phyloP scores from a whole-genome alignment of 768 basidiomycete species.

The Daedaleopsis nitida region DNA sequence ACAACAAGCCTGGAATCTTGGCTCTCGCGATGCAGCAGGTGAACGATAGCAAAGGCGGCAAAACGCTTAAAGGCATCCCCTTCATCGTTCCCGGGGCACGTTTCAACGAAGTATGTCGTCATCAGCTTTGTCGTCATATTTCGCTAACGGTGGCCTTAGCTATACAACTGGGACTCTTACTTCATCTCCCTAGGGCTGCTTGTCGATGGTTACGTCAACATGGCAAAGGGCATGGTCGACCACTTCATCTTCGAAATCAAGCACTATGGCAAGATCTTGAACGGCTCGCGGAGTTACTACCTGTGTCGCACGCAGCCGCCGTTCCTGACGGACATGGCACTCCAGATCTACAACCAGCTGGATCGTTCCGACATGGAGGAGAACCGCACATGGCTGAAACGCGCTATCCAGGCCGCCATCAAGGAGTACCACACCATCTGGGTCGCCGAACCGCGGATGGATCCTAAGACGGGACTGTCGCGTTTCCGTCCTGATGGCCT shows the following conservation, averaged over 20 bases:
- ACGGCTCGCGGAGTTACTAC: conserved; percentile 95
- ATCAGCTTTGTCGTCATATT: not conserved
- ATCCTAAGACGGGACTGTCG: conserved; percentile 92
- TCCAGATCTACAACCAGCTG: conserved; percentile 96
- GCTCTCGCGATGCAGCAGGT: conserved; percentile 95
- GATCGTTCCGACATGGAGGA: conserved; percentile 79
- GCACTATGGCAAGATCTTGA: conserved; percentile 95
- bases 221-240: conserved; percentile 98
- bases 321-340: conserved; percentile 97
- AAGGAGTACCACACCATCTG: conserved; percentile 99
- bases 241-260: conserved; percentile 99
- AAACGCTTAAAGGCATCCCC: conserved; percentile 88
- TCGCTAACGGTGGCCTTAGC: conserved; percentile 40
- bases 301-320: conserved; percentile 96
- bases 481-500: conserved; percentile 92
- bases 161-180: conserved; percentile 96
- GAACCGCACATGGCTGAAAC: conserved; percentile 91
- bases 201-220: conserved; percentile 89
- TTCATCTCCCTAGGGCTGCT: conserved; percentile 93
- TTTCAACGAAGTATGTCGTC: conserved; percentile 75
- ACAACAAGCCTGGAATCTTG: conserved; percentile 91
- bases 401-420: conserved; percentile 95
- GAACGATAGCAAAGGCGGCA: conserved; percentile 75
- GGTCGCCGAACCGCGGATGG: conserved; percentile 93
- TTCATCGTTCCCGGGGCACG: conserved; percentile 97